These are phyloP conservation scores for Scenedesmus sp. DNA, from an alignment of 163 green algal species.

Conservation along the genomic window DNA sequence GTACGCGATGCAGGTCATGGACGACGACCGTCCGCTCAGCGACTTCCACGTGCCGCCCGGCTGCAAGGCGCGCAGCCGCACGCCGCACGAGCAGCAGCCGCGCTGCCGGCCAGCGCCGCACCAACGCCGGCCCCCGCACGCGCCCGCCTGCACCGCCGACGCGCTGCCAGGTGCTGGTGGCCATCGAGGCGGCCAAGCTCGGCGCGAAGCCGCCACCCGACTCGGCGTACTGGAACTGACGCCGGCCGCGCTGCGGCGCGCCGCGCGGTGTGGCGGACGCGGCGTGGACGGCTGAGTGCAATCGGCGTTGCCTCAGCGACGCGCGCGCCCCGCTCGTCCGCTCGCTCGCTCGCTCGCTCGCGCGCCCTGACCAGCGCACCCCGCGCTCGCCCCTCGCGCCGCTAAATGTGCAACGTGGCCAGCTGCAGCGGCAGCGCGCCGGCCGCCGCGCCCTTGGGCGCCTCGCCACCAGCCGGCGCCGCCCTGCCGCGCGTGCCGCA, in stretches of 20 bases:
- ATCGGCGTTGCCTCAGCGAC: no score
- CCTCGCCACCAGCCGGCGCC: not conserved
- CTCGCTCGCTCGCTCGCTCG: no score
- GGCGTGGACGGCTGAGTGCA: not conserved
- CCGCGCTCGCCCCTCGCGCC: not conserved
- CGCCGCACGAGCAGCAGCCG: no score
- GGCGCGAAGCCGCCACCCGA: conserved; percentile 79
- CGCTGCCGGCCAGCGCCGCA: no score
- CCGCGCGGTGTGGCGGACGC: not conserved
- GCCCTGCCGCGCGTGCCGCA: conserved; percentile 52
- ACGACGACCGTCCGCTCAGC: conserved; percentile 68
- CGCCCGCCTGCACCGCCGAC: conserved; percentile 21
- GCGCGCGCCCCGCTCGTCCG: no score
- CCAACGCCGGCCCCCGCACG: no score
- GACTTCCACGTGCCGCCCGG: conserved; percentile 87
- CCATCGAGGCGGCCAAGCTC: conserved; percentile 90
- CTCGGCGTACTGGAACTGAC: conserved; percentile 92
- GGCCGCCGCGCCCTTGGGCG: not conserved
- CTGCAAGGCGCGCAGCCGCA: not conserved
- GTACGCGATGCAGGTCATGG: conserved; percentile 87
- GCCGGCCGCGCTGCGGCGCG: not conserved
- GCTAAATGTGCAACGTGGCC: conserved; percentile 9
- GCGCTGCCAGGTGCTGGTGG: conserved; percentile 90
- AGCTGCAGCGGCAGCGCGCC: not conserved
- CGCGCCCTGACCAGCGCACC: not conserved